These are phyloP conservation scores for Anisodus tanguticus DNA, from an alignment of 257 asterid genomes.

Conservation along the genomic window DNA sequence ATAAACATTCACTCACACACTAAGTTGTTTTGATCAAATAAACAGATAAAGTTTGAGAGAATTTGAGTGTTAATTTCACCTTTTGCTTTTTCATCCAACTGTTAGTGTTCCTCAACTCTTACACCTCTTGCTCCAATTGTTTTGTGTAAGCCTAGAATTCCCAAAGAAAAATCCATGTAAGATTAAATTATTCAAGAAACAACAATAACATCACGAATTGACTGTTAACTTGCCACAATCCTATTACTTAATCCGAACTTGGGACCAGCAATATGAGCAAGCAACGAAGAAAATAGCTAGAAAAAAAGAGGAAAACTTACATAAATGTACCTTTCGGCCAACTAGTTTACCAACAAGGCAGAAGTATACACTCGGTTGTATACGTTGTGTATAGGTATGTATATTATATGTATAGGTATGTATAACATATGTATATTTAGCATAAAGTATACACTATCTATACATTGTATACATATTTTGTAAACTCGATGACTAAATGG, in stretches of 20 bases:
- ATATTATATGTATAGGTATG: no score
- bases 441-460: no score
- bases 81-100: conserved; percentile 42
- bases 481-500: no score
- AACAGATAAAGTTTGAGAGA: not conserved
- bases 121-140: conserved; percentile 42
- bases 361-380: no score
- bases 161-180: not conserved
- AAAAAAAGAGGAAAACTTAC: not conserved
- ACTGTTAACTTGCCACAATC: not conserved
- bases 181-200: not conserved
- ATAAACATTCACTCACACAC: not conserved
- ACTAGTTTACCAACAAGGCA: no score
- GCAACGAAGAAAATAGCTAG: not conserved
- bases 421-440: no score
- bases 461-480: no score
- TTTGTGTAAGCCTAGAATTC: conserved; percentile 45
- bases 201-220: no score
- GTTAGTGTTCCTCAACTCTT: conserved; percentile 39
- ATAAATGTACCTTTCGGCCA: no score
- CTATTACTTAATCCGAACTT: not conserved
- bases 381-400: no score
- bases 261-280: not conserved
- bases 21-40: not conserved
- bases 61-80: conserved; percentile 33